These are phyloP conservation scores for Alternaria alternata DNA, from an alignment of 2,329 filamentous ascomycete genomes.

Conservation along the genomic window DNA sequence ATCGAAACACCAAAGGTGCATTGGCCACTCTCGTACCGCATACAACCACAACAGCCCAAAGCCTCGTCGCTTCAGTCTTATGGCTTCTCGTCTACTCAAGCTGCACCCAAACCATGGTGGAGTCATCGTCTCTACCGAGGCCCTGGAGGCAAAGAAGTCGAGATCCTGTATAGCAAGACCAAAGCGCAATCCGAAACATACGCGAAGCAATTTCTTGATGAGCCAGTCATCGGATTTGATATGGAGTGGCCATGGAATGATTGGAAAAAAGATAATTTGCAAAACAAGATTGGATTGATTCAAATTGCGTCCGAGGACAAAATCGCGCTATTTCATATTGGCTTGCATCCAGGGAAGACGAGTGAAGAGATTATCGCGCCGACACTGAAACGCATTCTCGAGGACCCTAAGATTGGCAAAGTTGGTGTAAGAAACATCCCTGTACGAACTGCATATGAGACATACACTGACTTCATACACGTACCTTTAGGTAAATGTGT, in stretches of 20 bases:
- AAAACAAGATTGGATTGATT: constrained; percentile 79
- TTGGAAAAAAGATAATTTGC: constrained; percentile 58
- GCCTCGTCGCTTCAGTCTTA: constrained; percentile 16
- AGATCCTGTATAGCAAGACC: constrained; percentile 79
- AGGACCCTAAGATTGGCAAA: constrained; percentile 74
- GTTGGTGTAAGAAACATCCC: constrained; percentile 66
- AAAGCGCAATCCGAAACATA: constrained; percentile 72
- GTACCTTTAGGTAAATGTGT: constrained; percentile 58
- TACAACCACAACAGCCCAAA: constrained; percentile 20
- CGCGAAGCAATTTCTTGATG: constrained; percentile 69
- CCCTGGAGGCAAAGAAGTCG: constrained; percentile 62
- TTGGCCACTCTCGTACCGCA: constrained; percentile 33
- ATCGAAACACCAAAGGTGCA: constrained; percentile 7
- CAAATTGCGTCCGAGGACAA: constrained; percentile 81
- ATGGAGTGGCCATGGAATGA: constrained; percentile 78
- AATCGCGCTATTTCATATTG: constrained; percentile 83
- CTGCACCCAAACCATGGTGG: constrained; percentile 62
- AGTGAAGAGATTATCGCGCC: constrained; percentile 70
- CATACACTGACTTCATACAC: too few species aligned
- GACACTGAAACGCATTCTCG: constrained; percentile 74
- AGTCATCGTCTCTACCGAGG: constrained; percentile 72
- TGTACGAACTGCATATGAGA: too few species aligned
- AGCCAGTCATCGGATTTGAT: constrained; percentile 84
- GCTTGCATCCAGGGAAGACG: constrained; percentile 58
- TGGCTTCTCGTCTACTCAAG: constrained; percentile 12